A percentile compares a stretch with the other conserved stretches of the same genome.
Evolutionary conservation across 2,329 filamentous ascomycete genomes (phyloP).

Genomic region (Paracoccidioides lutzii): DNA sequence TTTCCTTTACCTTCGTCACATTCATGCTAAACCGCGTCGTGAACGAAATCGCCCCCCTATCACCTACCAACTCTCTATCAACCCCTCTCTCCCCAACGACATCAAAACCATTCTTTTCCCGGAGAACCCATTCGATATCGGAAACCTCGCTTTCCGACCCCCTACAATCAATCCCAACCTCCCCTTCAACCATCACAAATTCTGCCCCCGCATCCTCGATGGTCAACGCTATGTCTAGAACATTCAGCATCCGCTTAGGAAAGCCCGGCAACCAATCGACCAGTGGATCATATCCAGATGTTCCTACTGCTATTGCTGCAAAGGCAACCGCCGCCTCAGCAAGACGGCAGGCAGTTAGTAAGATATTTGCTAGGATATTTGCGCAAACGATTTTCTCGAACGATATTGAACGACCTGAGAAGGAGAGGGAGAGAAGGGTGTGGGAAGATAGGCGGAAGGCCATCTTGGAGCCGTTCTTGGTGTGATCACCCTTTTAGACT

Average conservation of each 20-base stretch:
- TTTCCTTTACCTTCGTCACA: conserved; percentile 77
- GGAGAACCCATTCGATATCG: conserved; percentile 13
- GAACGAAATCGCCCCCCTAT: conserved; percentile 39
- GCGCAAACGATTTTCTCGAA: conserved; percentile 49
- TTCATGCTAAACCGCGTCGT: conserved; percentile 56
- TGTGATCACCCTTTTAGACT: neutral
- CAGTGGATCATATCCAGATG: conserved; percentile 2
- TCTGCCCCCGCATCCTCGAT: neutral
- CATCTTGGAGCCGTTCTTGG: conserved; percentile 58
- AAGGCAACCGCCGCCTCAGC: conserved; percentile 30
- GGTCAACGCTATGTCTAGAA: neutral
- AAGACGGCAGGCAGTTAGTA: conserved; percentile 48
- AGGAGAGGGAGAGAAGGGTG: conserved; percentile 47
- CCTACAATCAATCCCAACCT: conserved; percentile 23
- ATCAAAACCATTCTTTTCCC: conserved; percentile 11
- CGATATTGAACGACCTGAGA: conserved; percentile 23
- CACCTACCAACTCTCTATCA: conserved; percentile 4
- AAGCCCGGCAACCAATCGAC: conserved; percentile 5
- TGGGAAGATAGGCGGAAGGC: conserved; percentile 52
- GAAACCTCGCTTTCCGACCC: conserved; percentile 15
- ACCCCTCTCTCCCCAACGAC: conserved; percentile 12
- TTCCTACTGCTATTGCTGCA: conserved; percentile 18
- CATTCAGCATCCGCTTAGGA: conserved; percentile 7
- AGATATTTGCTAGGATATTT: conserved; percentile 52
- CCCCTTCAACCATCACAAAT: conserved; percentile 5